Percentiles rank a stretch among this genome's conserved stretches.
phyloP scores from a whole-genome alignment of 345 rosid genomes.

The Garcia nutans region DNA sequence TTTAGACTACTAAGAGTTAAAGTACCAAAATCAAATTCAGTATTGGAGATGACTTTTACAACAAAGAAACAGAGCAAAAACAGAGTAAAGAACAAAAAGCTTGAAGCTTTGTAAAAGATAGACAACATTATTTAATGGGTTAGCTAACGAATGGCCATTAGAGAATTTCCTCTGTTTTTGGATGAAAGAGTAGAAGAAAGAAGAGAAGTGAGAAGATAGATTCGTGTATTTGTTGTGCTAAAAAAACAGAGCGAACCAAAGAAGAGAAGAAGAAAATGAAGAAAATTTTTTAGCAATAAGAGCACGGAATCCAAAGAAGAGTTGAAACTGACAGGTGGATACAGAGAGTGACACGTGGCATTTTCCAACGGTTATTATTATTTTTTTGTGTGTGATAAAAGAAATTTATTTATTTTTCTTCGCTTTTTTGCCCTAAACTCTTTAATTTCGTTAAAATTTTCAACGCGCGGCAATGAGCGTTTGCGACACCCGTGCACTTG shows the following conservation, averaged over 20 bases:
- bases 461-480: not conserved
- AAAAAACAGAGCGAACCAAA: conserved; percentile 18
- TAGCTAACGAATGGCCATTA: conserved; percentile 37
- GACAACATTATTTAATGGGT: conserved; percentile 46
- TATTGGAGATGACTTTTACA: conserved; percentile 24
- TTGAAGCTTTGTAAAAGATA: conserved; percentile 22
- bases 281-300: too few relatives aligned
- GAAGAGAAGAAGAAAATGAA: conserved; percentile 15
- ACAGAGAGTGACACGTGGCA: conserved; percentile 50
- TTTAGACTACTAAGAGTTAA: conserved; percentile 64
- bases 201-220: conserved; percentile 9
- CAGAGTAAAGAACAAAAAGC: conserved; percentile 10
- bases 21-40: conserved; percentile 73
- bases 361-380: conserved; percentile 43
- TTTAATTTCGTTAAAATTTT: too few relatives aligned
- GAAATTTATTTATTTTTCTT: not conserved
- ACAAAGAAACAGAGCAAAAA: conserved; percentile 38
- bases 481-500: not conserved
- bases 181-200: conserved; percentile 16
- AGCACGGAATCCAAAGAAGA: conserved; percentile 35
- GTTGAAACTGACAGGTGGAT: conserved; percentile 61
- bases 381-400: not conserved
- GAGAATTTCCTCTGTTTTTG: conserved; percentile 2
- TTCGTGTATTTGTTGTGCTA: conserved; percentile 14
- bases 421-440: too few relatives aligned